Evolutionary conservation across 768 basidiomycete genomes (phyloP), one percentile per base, ranked within the genome.

Genomic region (Fistulinella prunicolor): DNA sequence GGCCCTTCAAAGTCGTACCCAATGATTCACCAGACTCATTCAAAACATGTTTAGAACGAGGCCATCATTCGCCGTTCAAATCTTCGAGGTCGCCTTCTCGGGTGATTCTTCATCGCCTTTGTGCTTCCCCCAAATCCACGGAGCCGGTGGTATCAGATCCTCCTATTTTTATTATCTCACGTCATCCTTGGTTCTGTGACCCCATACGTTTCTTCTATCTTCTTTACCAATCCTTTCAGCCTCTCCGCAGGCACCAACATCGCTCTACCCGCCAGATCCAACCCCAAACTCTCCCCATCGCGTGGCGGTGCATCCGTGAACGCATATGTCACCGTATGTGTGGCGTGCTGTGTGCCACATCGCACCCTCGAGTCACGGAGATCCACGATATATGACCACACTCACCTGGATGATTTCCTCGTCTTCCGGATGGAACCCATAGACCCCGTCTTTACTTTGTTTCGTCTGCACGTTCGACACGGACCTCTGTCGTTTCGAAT

Each of bases 401-500:
- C 57, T 20, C 53, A 89, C 90, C 71, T 81, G 68, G 47, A 78
- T 75, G 43, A 93, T 81, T 35, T 73, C 73, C 35, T 85, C 83
- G 65, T 96, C 94, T 63, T 96, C 94, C 0, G 87, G 84, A 60
- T 96, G 93, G 70, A 89, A 95, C 2, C 81, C 70, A 59, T 84
- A 87, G 6, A 82, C 70, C 0, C 83, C 79, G 44, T 82, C 81
- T 3, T 58, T n/a, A 10, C 49, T 51, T n/a, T 26, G 36, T 44
- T 55, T 61, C 24, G 53, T 47, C 47, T 63, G 28, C 40, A 42
- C n/a, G n/a, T n/a, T n/a, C n/a, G n/a, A n/a, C n/a, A n/a, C 55
- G 30, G 61, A 44, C 34, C 66, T 68, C 56, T 72, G 59, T 9
- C 68, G 70, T 46, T 79, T 78, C 42, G 68, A 29, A 49, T 64